Evolutionary conservation across 768 basidiomycete genomes (phyloP).

Genomic region (Crepidotus variabilis): DNA sequence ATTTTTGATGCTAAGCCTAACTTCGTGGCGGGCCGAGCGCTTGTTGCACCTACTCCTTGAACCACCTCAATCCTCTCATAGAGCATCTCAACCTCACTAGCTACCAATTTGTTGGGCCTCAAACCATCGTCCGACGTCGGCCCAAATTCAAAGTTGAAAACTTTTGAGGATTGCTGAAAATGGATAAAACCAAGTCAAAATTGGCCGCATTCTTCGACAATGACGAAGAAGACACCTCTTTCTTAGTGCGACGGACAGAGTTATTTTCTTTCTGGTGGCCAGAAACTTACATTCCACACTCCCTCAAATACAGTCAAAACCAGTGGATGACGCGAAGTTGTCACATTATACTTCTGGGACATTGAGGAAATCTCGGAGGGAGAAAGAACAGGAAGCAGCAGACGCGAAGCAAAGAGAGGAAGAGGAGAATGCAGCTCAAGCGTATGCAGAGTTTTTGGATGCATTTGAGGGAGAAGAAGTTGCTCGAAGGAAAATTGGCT

Average conservation of each 20-base stretch:
- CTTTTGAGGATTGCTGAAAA: conserved; percentile 17
- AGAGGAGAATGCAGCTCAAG: conserved; percentile 73
- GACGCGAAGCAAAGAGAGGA: conserved; percentile 86
- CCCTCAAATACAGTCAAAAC: conserved; percentile 68
- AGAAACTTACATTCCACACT: conserved; percentile 50
- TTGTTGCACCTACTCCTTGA: too few relatives aligned
- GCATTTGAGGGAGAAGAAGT: conserved; percentile 74
- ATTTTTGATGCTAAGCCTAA: not conserved
- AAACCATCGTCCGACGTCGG: too few relatives aligned
- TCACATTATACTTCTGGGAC: conserved; percentile 86
- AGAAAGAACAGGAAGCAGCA: conserved; percentile 90
- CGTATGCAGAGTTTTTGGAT: conserved; percentile 81
- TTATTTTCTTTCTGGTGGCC: conserved; percentile 49
- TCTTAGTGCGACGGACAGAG: conserved; percentile 89
- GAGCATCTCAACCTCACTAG: too few relatives aligned
- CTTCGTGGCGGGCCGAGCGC: too few relatives aligned
- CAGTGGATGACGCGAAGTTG: conserved; percentile 81
- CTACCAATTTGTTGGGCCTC: too few relatives aligned
- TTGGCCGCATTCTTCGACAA: conserved; percentile 82
- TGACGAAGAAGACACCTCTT: conserved; percentile 81
- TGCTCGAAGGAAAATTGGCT: conserved; percentile 43
- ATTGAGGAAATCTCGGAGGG: conserved; percentile 83
- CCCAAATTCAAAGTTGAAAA: not conserved
- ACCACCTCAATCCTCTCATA: too few relatives aligned
- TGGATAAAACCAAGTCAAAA: conserved; percentile 68